Conservation (phyloP, 2,329 filamentous ascomycete genomes). For the Cordyceps pruinosa region DNA sequence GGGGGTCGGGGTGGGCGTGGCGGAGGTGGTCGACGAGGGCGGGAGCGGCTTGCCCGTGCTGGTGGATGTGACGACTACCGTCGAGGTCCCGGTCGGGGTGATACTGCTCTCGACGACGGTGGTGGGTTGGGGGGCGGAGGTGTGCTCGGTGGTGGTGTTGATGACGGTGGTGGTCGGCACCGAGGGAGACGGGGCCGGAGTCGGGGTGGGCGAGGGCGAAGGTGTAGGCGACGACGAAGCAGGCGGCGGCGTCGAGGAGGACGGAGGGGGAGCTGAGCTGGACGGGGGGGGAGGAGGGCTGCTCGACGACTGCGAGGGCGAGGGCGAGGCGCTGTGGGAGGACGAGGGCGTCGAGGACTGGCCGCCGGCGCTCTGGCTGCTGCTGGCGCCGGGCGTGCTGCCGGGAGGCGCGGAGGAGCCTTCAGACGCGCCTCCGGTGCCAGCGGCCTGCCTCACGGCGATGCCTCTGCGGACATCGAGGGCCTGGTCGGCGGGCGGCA, state of each 20-base stretch:
- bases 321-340: not conserved
- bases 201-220: conserved; percentile 3
- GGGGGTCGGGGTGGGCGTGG: conserved; percentile 22
- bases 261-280: not conserved
- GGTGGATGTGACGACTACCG: conserved; percentile 23
- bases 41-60: conserved; percentile 19
- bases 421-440: not conserved
- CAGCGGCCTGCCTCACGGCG: conserved; percentile 4
- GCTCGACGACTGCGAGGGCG: not conserved
- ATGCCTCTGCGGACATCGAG: not conserved
- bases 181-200: not conserved
- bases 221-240: not conserved
- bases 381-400: not conserved
- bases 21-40: conserved; percentile 21
- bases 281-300: not conserved
- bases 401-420: not conserved
- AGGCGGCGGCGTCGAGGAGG: not conserved
- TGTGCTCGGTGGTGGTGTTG: conserved; percentile 5
- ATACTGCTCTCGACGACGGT: not conserved
- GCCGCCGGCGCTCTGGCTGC: not conserved
- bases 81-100: conserved; percentile 17
- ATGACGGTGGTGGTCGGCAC: not conserved
- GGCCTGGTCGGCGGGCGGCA: conserved; percentile 1
- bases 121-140: not conserved
- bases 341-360: not conserved